phyloP scores from a whole-genome alignment of 805 yeast genomes.

The Suhomyces tanzawaensis region DNA sequence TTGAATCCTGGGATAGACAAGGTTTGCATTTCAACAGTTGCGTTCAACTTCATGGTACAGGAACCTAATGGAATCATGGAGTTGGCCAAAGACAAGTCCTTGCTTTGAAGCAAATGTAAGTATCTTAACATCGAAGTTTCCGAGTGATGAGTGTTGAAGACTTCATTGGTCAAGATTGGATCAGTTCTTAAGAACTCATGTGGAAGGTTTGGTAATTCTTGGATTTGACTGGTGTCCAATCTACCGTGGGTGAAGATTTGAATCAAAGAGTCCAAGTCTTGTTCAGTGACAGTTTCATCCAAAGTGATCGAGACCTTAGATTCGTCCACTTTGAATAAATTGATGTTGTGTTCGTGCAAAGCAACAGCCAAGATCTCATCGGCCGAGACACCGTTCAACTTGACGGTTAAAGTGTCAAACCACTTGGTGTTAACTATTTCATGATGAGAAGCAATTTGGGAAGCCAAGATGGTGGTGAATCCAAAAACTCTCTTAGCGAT shows the following conservation, averaged over 20 bases:
- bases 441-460: constrained; percentile 46
- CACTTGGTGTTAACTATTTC: constrained; percentile 56
- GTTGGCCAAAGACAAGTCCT: constrained; percentile 89
- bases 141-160: constrained; percentile 84
- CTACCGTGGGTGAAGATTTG: constrained; percentile 54
- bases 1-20: constrained; percentile 93
- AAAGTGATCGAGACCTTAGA: constrained; percentile 69
- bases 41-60: constrained; percentile 96
- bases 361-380: constrained; percentile 59
- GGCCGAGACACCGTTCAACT: constrained; percentile 49
- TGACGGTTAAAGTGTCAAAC: constrained; percentile 85
- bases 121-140: constrained; percentile 95
- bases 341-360: constrained; percentile 61
- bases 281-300: constrained; percentile 79
- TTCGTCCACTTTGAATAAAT: constrained; percentile 67
- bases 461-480: constrained; percentile 68
- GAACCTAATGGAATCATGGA: constrained; percentile 98
- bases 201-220: constrained; percentile 52
- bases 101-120: constrained; percentile 74
- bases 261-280: constrained; percentile 58
- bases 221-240: constrained; percentile 13
- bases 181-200: constrained; percentile 53
- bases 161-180: constrained; percentile 62
- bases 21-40: constrained; percentile 93
- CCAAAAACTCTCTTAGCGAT: constrained; percentile 80